These are phyloP conservation scores for Hebeloma cylindrosporum DNA, from an alignment of 768 basidiomycete species.

Conservation along the genomic window DNA sequence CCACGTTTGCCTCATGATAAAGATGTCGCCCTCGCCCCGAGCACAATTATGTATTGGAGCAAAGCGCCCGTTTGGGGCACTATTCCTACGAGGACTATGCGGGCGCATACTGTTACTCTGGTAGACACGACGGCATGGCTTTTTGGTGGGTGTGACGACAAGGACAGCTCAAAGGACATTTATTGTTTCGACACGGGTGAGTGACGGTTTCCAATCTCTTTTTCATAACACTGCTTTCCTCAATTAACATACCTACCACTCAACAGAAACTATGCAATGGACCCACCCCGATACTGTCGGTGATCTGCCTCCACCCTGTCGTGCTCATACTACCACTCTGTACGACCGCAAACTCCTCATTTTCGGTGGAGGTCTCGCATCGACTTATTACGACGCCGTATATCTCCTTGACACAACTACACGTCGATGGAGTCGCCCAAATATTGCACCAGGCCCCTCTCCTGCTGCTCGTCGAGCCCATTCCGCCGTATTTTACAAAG, in stretches of 20 bases:
- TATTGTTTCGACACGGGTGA: conserved; percentile 85
- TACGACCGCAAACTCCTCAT: conserved; percentile 79
- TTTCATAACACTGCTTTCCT: background rate
- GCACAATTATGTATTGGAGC: conserved; percentile 85
- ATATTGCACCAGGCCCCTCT: conserved; percentile 32
- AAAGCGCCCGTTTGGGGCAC: conserved; percentile 75
- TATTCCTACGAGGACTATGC: conserved; percentile 65
- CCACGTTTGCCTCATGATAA: conserved; percentile 65
- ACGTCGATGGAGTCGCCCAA: conserved; percentile 63
- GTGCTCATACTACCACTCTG: conserved; percentile 86
- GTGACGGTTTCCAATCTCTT: conserved; percentile 18
- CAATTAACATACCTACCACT: background rate
- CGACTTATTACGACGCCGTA: conserved; percentile 78
- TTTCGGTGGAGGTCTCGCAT: conserved; percentile 85
- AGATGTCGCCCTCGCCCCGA: conserved; percentile 58
- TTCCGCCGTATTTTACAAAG: conserved; percentile 71
- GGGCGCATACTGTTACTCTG: conserved; percentile 82
- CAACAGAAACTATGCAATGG: conserved; percentile 87
- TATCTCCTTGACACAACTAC: conserved; percentile 80
- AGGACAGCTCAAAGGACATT: conserved; percentile 69
- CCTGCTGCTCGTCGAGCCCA: conserved; percentile 84
- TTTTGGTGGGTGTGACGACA: conserved; percentile 87
- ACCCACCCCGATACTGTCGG: conserved; percentile 73
- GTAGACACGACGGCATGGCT: conserved; percentile 84
- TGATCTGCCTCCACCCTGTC: conserved; percentile 77